phyloP scores from a whole-genome alignment of 352 stramenopile genomes.

The Phytopythium cucurbitacearum region DNA sequence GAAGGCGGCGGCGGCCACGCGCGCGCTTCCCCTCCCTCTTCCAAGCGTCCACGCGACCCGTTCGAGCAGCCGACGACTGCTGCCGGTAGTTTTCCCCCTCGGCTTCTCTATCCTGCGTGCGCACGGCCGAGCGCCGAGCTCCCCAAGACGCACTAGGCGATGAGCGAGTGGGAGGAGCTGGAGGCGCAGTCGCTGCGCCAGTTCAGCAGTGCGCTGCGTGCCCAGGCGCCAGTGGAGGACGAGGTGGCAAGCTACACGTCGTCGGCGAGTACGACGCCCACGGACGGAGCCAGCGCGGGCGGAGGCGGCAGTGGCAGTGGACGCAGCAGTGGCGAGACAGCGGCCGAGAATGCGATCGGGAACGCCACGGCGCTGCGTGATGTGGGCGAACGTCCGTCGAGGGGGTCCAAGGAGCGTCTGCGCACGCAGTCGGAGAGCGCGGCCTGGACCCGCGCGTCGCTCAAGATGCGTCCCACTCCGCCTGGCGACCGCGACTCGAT shows the following conservation, averaged over 20 bases:
- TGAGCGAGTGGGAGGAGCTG: constrained; percentile 19
- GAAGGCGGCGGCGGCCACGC: too few relatives aligned
- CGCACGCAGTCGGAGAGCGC: constrained; percentile 79
- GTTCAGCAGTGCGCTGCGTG: background rate
- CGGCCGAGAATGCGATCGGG: constrained; percentile 6
- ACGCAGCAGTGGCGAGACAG: constrained; percentile 17
- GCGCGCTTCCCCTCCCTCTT: too few relatives aligned
- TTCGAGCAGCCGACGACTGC: too few relatives aligned
- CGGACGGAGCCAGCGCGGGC: constrained; percentile 16
- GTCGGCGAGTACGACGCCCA: constrained; percentile 30
- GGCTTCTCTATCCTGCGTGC: too few relatives aligned
- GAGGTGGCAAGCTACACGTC: constrained; percentile 26
- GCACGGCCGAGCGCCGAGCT: background rate
- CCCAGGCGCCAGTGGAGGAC: constrained; percentile 14
- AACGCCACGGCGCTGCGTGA: constrained; percentile 8
- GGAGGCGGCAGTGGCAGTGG: constrained; percentile 10
- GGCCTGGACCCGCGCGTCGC: constrained; percentile 62
- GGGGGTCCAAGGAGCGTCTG: constrained; percentile 46
- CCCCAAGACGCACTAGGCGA: background rate
- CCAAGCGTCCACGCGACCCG: too few relatives aligned
- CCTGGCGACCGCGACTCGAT: constrained; percentile 17
- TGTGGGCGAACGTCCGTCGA: background rate
- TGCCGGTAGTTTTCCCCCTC: too few relatives aligned
- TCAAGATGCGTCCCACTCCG: constrained; percentile 48
- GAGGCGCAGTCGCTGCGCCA: constrained; percentile 10